Evolutionary conservation across 116 monocot genomes (phyloP), one percentile per base, ranked within the genome.

Genomic region (Phalaenopsis hybrid): DNA sequence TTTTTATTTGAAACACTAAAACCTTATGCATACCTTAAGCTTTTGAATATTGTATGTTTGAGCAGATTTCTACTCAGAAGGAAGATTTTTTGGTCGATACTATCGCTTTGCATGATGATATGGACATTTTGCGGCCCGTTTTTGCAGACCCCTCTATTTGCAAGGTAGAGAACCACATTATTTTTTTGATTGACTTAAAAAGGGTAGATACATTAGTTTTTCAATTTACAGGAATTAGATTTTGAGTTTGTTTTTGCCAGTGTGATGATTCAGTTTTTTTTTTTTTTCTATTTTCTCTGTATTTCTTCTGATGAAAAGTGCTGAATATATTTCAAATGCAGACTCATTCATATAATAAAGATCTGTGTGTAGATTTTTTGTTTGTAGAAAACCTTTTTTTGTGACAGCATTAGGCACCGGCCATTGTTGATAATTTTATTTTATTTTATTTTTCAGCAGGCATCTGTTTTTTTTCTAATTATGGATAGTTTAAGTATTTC

Each of bases 31-130:
- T 17, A 77, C 18, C 77, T 50, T 52, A 8, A 31, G 52, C 31
- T 10, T 5, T 75, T 81, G 37, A 6, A 72, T 77, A 16, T 79
- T 8, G 3, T 63, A 59, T 65, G 7, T 23, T 63, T 59, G 65
- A 73, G 74, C 81, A 97, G 97, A 94, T 97, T 49, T 97, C 94
- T 57, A 97, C 94, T 17, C 63, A 82, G 61, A 88, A 94, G 74
- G 90, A 92, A 74, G 93, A 97, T 85, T 97, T 91, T 85, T 74
- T 97, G 74, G 49, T 97, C 79, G 94, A 94, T 86, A 93, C 97
- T 49, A 94, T 97, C 79, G 92, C 90, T 59, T 78, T 97, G 77
- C 94, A 94, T 91, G 97, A 97, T 85, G 83, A 25, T 11, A 97
- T 97, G 92, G 73, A 83, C 77, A 83, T 90, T 41, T 88, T 97